Base-by-base conservation (phyloP, 441 rosid genomes). In the Brassica balearica region DNA sequence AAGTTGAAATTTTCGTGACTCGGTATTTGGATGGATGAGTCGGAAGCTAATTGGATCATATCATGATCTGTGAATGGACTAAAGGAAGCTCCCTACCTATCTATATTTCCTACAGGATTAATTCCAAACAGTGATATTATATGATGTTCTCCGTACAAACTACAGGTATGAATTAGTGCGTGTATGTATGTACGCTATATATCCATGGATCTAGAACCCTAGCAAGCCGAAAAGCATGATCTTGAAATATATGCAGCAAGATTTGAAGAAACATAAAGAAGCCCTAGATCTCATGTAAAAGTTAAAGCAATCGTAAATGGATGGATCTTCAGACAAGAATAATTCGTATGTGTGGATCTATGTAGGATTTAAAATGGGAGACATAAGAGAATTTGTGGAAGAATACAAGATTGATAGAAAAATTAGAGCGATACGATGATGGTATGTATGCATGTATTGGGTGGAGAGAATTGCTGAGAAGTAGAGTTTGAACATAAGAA, bases 11-110 rank as follows among this genome's bases (percentile, higher is more conserved):
- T 19, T 15, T 56, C 8, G 36, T 14, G 55, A 85, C 93, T 79
- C 89, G 87, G 88, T 85, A 95, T 86, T 86, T 95, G 98, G 88
- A 88, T 89, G 97, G 87, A 95, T 95, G 98, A 95, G 93, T 91
- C 98, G 91, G 97, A 93, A 95, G 96, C 90, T 87, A 95, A 91
- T 91, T 90, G 85, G 82, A 92, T 81, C 96, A 79, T 83, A 88
- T 73, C 62, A 74, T 86, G 80, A 78, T 84, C 95, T 85, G 80
- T 87, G 84, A 84, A 86, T 95, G 98, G 96, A 95, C 98, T 81
- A 88, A 90, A 89, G 97, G 86, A 90, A 95, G 97, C 98, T 91
- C 98, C 80, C 80, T 32, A 2, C 19, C 29, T 0, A 14, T 36
- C 8, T 51, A 61, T 75, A 60, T 71, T 41, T 23, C 73, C 41